Conservation (phyloP, 345 rosid genomes). For the Cochlearia excelsa region DNA sequence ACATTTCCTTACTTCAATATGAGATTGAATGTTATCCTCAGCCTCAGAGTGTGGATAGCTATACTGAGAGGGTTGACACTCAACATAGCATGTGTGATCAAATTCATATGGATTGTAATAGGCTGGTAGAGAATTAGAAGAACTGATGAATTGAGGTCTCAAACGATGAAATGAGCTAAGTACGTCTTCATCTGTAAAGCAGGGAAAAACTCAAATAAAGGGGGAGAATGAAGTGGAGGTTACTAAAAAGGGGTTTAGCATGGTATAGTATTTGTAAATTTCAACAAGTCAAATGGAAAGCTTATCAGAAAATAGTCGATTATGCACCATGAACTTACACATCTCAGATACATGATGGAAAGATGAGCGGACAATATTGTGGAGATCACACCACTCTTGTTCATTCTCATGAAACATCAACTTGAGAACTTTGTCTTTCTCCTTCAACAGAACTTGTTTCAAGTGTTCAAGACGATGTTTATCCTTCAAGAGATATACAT, state of each 20-base stretch:
- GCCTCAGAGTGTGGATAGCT: conserved; percentile 36
- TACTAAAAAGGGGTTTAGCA: neutral
- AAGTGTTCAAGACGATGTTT: conserved; percentile 66
- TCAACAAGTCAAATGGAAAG: conserved; percentile 6
- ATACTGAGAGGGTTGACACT: conserved; percentile 44
- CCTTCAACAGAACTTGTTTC: conserved; percentile 43
- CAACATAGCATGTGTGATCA: conserved; percentile 61
- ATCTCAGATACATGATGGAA: conserved; percentile 66
- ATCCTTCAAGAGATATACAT: conserved; percentile 51
- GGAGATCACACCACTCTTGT: conserved; percentile 88
- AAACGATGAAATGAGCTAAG: conserved; percentile 60
- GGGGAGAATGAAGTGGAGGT: conserved; percentile 6
- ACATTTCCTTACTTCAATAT: conserved; percentile 52
- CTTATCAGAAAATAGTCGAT: conserved; percentile 12
- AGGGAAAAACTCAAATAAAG: conserved; percentile 9
- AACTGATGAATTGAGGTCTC: conserved; percentile 64
- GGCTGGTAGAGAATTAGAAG: conserved; percentile 51
- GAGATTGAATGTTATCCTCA: conserved; percentile 41
- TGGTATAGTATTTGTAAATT: neutral
- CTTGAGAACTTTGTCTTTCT: conserved; percentile 40
- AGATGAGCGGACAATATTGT: conserved; percentile 68
- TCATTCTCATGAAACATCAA: conserved; percentile 51
- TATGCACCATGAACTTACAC: conserved; percentile 49
- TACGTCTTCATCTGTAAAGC: conserved; percentile 72
- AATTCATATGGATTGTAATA: conserved; percentile 60